phyloP scores from a whole-genome alignment of 306 rosid species.

The Castanopsis chinensis region DNA sequence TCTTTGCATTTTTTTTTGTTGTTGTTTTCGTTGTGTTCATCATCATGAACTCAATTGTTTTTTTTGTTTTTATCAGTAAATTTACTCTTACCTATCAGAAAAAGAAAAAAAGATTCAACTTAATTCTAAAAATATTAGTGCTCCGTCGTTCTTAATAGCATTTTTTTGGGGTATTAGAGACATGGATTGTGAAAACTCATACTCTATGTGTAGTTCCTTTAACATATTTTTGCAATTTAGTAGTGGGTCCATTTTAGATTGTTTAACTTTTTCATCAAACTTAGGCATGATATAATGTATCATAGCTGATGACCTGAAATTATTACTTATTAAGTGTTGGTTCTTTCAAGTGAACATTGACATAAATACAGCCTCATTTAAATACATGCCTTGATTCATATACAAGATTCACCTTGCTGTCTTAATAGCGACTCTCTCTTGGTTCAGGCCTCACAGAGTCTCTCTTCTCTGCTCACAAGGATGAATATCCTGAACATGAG shows the following conservation, averaged over 20 bases:
- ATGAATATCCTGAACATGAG: slow-evolving; percentile 95
- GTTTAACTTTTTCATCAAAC: too few relatives aligned
- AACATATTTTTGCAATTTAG: not conserved
- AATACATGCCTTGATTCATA: not conserved
- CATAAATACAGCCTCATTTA: not conserved
- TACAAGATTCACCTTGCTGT: slow-evolving; percentile 10
- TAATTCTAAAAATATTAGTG: not conserved
- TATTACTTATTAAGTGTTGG: not conserved
- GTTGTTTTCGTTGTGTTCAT: too few relatives aligned
- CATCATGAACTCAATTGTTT: too few relatives aligned
- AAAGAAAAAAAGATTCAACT: not conserved
- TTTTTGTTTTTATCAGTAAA: too few relatives aligned
- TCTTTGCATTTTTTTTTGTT: too few relatives aligned
- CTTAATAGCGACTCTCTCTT: slow-evolving; percentile 22
- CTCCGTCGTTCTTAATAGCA: not conserved
- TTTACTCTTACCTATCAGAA: too few relatives aligned
- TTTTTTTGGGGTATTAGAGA: not conserved
- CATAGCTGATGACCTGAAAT: not conserved
- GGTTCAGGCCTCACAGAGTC: slow-evolving; percentile 92
- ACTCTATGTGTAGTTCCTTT: not conserved
- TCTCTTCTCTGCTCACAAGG: slow-evolving; percentile 86
- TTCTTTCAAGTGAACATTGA: not conserved
- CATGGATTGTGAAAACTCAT: not conserved
- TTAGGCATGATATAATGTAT: not conserved
- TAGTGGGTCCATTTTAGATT: not conserved